phyloP scores from a whole-genome alignment of 2,329 filamentous ascomycete species.

The Elsinoe batatas region DNA sequence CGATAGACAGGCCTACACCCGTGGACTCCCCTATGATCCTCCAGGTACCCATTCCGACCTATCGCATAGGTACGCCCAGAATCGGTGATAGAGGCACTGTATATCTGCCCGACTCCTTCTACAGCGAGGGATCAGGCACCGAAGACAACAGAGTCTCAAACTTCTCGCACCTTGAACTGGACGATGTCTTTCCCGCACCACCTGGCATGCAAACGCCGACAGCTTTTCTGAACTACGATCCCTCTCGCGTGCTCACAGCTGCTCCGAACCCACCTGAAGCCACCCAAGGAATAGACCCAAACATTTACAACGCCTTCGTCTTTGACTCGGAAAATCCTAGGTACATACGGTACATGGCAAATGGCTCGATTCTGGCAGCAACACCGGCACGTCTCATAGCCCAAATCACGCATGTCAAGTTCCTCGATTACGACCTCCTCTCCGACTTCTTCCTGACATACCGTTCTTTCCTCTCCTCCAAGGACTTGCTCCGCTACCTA shows the following conservation, averaged over 20 bases:
- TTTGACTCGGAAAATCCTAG: conserved; percentile 71
- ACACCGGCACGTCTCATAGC: conserved; percentile 85
- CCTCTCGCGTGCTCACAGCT: not conserved
- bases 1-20: not conserved
- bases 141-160: conserved; percentile 61
- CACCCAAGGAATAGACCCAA: conserved; percentile 35
- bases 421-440: conserved; percentile 91
- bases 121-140: conserved; percentile 54
- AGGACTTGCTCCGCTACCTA: conserved; percentile 71
- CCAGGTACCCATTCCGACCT: conserved; percentile 71
- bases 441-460: conserved; percentile 98
- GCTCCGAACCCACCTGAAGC: conserved; percentile 14
- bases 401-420: conserved; percentile 90
- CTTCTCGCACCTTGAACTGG: conserved; percentile 36
- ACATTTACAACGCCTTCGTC: conserved; percentile 73
- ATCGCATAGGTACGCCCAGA: conserved; percentile 69
- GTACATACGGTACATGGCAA: conserved; percentile 70
- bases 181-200: conserved; percentile 35
- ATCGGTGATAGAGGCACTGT: conserved; percentile 70
- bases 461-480: conserved; percentile 69
- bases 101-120: conserved; percentile 70
- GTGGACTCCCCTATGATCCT: conserved; percentile 36
- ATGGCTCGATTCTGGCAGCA: conserved; percentile 71
- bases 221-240: conserved; percentile 4
- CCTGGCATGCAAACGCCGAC: conserved; percentile 20